A percentile compares a stretch with the other conserved stretches of the same genome.
These are phyloP conservation scores for Trametes polyzona DNA, from an alignment of 1,284 basidiomycete genomes.

Conservation along the genomic window DNA sequence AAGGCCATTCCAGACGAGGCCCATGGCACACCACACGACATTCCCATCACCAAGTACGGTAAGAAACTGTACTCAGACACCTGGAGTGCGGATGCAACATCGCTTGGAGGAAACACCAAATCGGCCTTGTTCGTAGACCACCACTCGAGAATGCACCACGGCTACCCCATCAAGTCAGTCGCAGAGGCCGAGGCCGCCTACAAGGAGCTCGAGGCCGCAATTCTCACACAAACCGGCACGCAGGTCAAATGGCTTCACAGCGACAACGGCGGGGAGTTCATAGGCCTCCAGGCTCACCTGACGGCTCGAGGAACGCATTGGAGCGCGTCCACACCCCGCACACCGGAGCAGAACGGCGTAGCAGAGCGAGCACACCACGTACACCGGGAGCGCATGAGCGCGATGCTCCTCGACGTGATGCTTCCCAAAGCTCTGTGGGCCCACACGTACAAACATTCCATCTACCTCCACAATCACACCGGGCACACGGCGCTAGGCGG, in stretches of 20 bases:
- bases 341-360: slow-evolving; percentile 40
- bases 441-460: slow-evolving; percentile 9
- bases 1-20: slow-evolving; percentile 36
- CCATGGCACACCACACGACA: slow-evolving; percentile 23
- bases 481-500: slow-evolving; percentile 25
- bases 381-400: slow-evolving; percentile 6
- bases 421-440: slow-evolving; percentile 14
- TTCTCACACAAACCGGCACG: slow-evolving; percentile 6
- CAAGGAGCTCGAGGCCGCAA: slow-evolving; percentile 27
- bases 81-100: slow-evolving; percentile 40
- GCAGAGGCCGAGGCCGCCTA: slow-evolving; percentile 27
- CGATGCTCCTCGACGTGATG: not conserved
- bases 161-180: slow-evolving; percentile 28
- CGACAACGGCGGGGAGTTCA: too few species aligned
- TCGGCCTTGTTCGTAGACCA: slow-evolving; percentile 35
- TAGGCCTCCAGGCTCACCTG: too few species aligned
- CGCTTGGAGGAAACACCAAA: slow-evolving; percentile 30
- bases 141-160: slow-evolving; percentile 16
- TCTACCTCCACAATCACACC: slow-evolving; percentile 37
- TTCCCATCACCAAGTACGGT: slow-evolving; percentile 31
- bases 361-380: slow-evolving; percentile 39
- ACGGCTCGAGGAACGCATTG: too few species aligned
- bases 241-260: not conserved
- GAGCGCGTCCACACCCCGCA: too few species aligned
- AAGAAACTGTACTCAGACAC: slow-evolving; percentile 43